Conservation (phyloP, 768 basidiomycete genomes). For the Phanerochaete sordida region DNA sequence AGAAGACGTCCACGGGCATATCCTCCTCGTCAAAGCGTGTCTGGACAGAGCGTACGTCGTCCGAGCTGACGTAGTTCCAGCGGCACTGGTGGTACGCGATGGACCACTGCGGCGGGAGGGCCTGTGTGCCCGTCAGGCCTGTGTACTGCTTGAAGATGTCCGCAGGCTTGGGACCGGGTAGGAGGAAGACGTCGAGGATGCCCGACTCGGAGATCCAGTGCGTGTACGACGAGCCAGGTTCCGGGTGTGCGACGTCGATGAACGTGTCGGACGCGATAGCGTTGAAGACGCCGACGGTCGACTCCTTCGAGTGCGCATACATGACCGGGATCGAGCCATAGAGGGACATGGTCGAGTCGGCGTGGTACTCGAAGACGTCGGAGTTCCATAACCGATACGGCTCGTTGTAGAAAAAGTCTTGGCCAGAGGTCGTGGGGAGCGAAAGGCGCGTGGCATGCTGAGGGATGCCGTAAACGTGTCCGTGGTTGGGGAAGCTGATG, state of each 20-base stretch:
- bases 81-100: conserved; percentile 96
- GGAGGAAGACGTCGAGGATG: conserved; percentile 89
- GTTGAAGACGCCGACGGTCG: conserved; percentile 90
- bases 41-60: conserved; percentile 84
- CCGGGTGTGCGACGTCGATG: conserved; percentile 81
- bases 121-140: conserved; percentile 76
- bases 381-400: conserved; percentile 94
- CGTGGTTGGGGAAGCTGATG: conserved; percentile 88
- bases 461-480: conserved; percentile 92
- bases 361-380: conserved; percentile 95
- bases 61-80: conserved; percentile 95
- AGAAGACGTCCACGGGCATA: conserved; percentile 94
- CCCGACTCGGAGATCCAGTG: conserved; percentile 99
- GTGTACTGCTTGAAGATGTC: conserved; percentile 87
- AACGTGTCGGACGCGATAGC: conserved; percentile 89
- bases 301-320: conserved; percentile 85
- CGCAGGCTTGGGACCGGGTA: conserved; percentile 84
- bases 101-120: conserved; percentile 88
- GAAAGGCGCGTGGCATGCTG: conserved; percentile 91
- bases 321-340: conserved; percentile 92
- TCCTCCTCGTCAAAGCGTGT: conserved; percentile 89
- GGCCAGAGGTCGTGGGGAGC: conserved; percentile 84
- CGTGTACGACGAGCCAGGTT: conserved; percentile 69
- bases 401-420: conserved; percentile 72
- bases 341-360: conserved; percentile 73